Evolutionary conservation across 768 basidiomycete genomes (phyloP), one percentile per base, ranked within the genome.

Genomic region (Leccinum obscurum): DNA sequence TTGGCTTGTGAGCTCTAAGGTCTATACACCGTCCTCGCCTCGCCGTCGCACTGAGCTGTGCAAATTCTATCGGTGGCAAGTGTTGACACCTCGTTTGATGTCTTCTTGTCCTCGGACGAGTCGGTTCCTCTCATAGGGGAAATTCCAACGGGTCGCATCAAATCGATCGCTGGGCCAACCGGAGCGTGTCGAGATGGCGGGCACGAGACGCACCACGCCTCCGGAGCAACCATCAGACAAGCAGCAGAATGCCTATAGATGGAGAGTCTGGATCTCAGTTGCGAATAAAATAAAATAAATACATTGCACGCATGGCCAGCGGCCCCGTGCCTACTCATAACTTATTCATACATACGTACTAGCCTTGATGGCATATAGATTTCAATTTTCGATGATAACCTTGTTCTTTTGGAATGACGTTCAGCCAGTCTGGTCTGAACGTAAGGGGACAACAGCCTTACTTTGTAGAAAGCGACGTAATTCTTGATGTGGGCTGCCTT

Each of bases 401-500:
- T 71, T 69, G 63, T 59, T 58, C 68, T 69, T 58, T 57, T 7
- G 15, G 39, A 30, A 57, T 4, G 46, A 52, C 6, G 22, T 4
- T 62, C 46, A 62, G 52, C 30, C 32, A 4, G 52, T 22, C 35
- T 51, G 24, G 32, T 35, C 55, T 5, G 15, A 35, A 34, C 6
- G n/a, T 26, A 5, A 3, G 32, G 13, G 41, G 20, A 11, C 15
- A 20, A 7, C 34, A 3, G 15, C 22, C 67, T 70, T 59, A 84
- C 89, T 81, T 90, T 90, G 78, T 93, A 89, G 69, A 93, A 92
- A 0, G 90, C 92, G 22, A 92, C 78, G 67, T 86, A 84, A 10
- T 78, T 78, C 70, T 88, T 80, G 67, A 92, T 88, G 6, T 81
- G 68, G 52, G 82, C 77, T 0, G 89, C 90, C 62, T 80, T 81